phyloP scores from a whole-genome alignment of 257 asterid species.

The Solanum corneliomulleri region DNA sequence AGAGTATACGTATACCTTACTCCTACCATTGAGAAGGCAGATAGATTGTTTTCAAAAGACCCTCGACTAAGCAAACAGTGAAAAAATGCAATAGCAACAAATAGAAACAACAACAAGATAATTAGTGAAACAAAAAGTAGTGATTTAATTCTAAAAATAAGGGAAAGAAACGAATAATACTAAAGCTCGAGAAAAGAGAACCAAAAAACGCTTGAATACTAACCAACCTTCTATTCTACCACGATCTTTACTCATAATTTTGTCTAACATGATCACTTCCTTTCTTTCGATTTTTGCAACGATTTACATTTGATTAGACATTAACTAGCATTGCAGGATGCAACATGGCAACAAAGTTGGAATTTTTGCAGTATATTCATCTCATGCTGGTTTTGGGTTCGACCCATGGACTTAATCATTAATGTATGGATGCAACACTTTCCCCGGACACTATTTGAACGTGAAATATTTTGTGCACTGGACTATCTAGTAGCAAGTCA shows the following conservation, averaged over 20 bases:
- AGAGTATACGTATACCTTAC: background rate
- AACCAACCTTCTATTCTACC: background rate
- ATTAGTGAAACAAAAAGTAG: background rate
- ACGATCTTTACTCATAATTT: background rate
- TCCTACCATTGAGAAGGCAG: background rate
- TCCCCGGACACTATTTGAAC: background rate
- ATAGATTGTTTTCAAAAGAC: background rate
- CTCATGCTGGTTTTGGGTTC: background rate
- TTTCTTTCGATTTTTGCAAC: background rate
- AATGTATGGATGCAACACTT: background rate
- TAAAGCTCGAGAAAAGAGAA: background rate
- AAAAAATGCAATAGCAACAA: background rate
- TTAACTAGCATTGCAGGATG: background rate
- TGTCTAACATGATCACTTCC: background rate
- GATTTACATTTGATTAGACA: background rate
- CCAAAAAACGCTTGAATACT: background rate
- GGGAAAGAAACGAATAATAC: background rate
- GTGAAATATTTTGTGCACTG: background rate
- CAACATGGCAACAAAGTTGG: background rate
- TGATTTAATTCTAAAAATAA: background rate
- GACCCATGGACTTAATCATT: background rate
- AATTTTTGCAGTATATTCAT: background rate
- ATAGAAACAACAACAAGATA: background rate
- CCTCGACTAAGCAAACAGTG: background rate
- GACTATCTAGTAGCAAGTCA: background rate